These are phyloP conservation scores for Cyberlindnera suaveolens DNA, from an alignment of 805 yeast genomes.

Conservation along the genomic window DNA sequence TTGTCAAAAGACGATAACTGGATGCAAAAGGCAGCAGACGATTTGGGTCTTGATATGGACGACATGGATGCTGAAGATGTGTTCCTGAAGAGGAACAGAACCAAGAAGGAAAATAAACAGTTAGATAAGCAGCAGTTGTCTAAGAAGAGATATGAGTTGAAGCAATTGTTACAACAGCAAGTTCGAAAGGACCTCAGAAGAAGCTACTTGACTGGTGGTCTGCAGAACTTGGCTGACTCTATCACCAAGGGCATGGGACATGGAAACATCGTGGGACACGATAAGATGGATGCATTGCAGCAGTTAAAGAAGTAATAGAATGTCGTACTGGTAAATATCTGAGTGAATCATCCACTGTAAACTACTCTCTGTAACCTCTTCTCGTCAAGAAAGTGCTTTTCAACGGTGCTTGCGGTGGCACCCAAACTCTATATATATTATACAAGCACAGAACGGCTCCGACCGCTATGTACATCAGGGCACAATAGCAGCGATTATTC, in stretches of 20 bases:
- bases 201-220: slow-evolving; percentile 75
- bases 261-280: slow-evolving; percentile 62
- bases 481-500: no score
- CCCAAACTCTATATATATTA: no score
- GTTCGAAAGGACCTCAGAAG: slow-evolving; percentile 59
- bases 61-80: slow-evolving; percentile 74
- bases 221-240: slow-evolving; percentile 70
- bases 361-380: no score
- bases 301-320: slow-evolving; percentile 36
- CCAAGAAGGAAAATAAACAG: slow-evolving; percentile 45
- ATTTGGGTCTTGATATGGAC: slow-evolving; percentile 75
- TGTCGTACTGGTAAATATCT: not conserved
- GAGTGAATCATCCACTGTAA: not conserved
- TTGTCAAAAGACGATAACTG: slow-evolving; percentile 67
- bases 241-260: slow-evolving; percentile 65
- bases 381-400: no score
- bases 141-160: slow-evolving; percentile 44
- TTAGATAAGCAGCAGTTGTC: slow-evolving; percentile 45
- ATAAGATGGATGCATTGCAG: slow-evolving; percentile 60
- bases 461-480: no score
- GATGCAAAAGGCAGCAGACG: slow-evolving; percentile 89
- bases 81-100: slow-evolving; percentile 55
- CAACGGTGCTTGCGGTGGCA: no score
- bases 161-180: slow-evolving; percentile 43
- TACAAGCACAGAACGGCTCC: no score